phyloP scores from a whole-genome alignment of 2,329 filamentous ascomycete genomes.

The Xylaria sp. region DNA sequence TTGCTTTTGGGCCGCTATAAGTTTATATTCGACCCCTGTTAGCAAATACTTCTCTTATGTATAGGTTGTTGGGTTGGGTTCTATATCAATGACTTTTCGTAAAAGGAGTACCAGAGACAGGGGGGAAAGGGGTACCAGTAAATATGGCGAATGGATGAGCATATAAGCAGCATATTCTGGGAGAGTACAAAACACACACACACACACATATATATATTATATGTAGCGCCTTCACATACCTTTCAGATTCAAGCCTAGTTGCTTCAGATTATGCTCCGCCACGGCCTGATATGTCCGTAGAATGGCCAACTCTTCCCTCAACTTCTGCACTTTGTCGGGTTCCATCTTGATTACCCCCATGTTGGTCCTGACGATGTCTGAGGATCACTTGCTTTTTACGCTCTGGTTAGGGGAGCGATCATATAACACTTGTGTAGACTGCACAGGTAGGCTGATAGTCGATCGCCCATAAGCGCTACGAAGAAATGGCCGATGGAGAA shows the following conservation, averaged over 20 bases:
- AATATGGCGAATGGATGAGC: not conserved
- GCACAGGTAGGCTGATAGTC: not conserved
- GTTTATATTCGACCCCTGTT: not conserved
- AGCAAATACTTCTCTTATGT: not conserved
- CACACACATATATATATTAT: not conserved
- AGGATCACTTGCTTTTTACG: not conserved
- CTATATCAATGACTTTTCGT: too few species aligned
- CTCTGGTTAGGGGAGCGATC: not conserved
- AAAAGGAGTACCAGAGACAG: not conserved
- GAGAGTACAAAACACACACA: too few species aligned
- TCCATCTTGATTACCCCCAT: constrained; percentile 11
- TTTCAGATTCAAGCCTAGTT: constrained; percentile 18
- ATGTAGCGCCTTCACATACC: constrained; percentile 14
- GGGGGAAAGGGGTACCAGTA: not conserved
- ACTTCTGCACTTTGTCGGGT: not conserved
- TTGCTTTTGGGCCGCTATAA: constrained; percentile 11
- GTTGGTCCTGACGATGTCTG: not conserved
- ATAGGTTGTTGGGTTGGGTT: too few species aligned
- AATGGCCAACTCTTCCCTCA: constrained; percentile 10
- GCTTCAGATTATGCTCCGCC: constrained; percentile 10
- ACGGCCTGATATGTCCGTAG: constrained; percentile 10
- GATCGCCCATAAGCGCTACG: not conserved
- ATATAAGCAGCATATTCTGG: not conserved
- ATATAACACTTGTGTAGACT: not conserved
- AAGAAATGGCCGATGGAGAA: constrained; percentile 6